These are phyloP conservation scores for Papiliotrema laurentii DNA, from an alignment of 1,284 basidiomycete species.

Conservation along the genomic window DNA sequence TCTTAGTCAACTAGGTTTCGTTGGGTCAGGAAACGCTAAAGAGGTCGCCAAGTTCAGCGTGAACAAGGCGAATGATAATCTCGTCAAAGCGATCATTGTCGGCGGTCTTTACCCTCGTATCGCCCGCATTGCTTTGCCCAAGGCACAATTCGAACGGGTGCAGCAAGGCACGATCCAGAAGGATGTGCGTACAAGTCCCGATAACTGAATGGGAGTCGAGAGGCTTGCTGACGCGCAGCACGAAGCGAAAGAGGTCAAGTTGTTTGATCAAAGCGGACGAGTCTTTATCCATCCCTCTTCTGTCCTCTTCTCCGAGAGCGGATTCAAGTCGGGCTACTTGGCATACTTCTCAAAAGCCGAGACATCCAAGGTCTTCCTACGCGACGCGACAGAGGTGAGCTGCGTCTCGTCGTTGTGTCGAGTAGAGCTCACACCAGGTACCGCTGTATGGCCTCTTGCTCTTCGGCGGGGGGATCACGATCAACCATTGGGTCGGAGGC, in stretches of 20 bases:
- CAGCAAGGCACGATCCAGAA: conserved; percentile 74
- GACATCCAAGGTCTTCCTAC: conserved; percentile 79
- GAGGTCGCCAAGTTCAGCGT: conserved; percentile 50
- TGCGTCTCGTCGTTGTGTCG: neutral
- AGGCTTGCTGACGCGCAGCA: conserved; percentile 46
- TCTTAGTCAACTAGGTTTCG: conserved; percentile 69
- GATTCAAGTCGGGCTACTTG: conserved; percentile 73
- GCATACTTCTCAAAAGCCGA: conserved; percentile 77
- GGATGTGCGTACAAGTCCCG: conserved; percentile 53
- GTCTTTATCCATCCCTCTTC: conserved; percentile 69
- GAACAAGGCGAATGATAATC: conserved; percentile 62
- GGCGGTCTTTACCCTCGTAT: conserved; percentile 79
- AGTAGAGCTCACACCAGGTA: conserved; percentile 52
- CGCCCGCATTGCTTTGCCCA: conserved; percentile 68
- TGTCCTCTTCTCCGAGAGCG: conserved; percentile 66
- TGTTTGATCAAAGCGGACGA: conserved; percentile 58
- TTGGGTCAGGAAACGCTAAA: conserved; percentile 47
- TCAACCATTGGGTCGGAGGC: conserved; percentile 73
- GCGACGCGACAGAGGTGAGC: conserved; percentile 79
- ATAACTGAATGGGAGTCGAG: neutral
- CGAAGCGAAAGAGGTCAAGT: conserved; percentile 71
- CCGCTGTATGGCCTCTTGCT: conserved; percentile 78
- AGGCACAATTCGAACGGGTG: conserved; percentile 73
- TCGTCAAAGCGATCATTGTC: conserved; percentile 74
- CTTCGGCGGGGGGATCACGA: conserved; percentile 73